These are phyloP conservation scores for Malus fusca DNA, from an alignment of 306 rosid genomes.

Conservation along the genomic window DNA sequence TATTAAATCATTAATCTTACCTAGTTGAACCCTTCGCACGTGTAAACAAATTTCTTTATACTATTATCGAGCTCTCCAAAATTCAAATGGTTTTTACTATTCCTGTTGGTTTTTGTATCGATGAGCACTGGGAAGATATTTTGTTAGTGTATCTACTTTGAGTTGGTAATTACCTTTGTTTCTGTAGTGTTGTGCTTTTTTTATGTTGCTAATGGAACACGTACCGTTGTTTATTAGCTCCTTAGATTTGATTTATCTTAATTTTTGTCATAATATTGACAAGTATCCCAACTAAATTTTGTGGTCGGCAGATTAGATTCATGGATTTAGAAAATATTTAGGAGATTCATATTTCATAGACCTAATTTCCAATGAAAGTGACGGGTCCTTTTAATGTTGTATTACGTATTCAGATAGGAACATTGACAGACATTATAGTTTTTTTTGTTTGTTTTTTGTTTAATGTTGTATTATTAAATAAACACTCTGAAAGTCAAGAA, in stretches of 20 bases:
- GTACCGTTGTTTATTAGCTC: background rate
- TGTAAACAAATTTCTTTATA: slow-evolving; percentile 24
- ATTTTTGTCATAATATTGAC: background rate
- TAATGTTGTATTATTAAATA: background rate
- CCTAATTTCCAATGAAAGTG: background rate
- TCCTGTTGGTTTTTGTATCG: background rate
- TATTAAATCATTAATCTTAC: background rate
- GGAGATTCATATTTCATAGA: background rate
- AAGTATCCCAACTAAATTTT: background rate
- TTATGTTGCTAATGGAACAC: background rate
- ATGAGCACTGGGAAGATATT: background rate
- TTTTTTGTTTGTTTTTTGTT: background rate
- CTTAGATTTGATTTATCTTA: background rate
- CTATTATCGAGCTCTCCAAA: background rate
- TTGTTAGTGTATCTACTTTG: background rate
- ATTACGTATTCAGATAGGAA: background rate
- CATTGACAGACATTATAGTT: background rate
- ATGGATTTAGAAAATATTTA: background rate
- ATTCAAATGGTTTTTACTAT: background rate
- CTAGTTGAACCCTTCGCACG: slow-evolving; percentile 7
- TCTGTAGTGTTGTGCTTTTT: background rate
- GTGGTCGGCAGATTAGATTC: background rate
- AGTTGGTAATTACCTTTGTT: background rate
- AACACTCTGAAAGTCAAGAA: background rate
- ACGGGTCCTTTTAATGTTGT: background rate